phyloP scores from a whole-genome alignment of 768 basidiomycete species.

The Termitomyces sp. region DNA sequence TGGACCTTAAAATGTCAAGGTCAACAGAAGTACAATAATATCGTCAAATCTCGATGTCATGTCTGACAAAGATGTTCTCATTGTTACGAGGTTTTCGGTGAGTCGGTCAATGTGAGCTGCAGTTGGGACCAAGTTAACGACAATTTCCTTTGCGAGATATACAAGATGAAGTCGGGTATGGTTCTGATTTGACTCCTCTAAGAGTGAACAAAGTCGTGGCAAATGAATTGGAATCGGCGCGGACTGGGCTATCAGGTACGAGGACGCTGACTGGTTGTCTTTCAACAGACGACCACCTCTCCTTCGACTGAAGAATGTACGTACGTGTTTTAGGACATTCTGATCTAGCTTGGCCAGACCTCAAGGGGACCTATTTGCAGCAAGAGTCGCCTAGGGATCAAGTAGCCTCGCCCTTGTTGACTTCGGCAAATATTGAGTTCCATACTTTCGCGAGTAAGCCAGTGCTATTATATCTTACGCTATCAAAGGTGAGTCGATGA shows the following conservation, averaged over 20 bases:
- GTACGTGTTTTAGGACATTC: too few species aligned
- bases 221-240: slow-evolving; percentile 64
- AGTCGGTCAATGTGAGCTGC: slow-evolving; percentile 33
- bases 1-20: slow-evolving; percentile 17
- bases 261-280: slow-evolving; percentile 17
- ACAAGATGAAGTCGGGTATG: slow-evolving; percentile 44
- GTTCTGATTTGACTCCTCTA: slow-evolving; percentile 45
- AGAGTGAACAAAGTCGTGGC: slow-evolving; percentile 56
- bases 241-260: slow-evolving; percentile 59
- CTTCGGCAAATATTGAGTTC: too few species aligned
- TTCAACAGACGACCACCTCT: not conserved
- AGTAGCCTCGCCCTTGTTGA: too few species aligned
- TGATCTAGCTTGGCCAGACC: too few species aligned
- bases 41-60: slow-evolving; percentile 19
- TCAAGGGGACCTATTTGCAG: too few species aligned
- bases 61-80: slow-evolving; percentile 31
- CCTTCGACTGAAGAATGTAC: too few species aligned
- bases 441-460: too few species aligned
- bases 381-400: too few species aligned
- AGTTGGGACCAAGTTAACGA: slow-evolving; percentile 32
- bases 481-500: too few species aligned
- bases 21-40: slow-evolving; percentile 28
- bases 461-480: too few species aligned
- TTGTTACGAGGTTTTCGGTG: slow-evolving; percentile 30
- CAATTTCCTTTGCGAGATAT: slow-evolving; percentile 48